These are phyloP conservation scores for Panaeolus cyanescens DNA, from an alignment of 768 basidiomycete species.

Conservation along the genomic window DNA sequence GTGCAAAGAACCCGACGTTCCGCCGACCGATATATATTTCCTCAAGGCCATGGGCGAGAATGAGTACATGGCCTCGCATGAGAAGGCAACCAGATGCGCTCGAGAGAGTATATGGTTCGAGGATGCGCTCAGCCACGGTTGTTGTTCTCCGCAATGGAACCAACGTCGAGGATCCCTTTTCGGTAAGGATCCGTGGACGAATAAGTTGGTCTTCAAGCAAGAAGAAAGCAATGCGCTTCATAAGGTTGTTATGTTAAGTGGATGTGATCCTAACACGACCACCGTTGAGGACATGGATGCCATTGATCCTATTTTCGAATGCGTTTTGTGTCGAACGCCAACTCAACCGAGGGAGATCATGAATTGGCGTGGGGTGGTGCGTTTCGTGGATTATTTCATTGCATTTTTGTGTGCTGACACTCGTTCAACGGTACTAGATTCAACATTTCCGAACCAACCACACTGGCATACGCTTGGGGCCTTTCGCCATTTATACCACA, in stretches of 20 bases:
- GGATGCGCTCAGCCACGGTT: not conserved
- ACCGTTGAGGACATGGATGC: conserved; percentile 25
- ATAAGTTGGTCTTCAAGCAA: not conserved
- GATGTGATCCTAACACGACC: conserved; percentile 22
- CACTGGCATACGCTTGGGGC: not conserved
- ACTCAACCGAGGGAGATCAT: not conserved
- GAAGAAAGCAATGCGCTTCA: not conserved
- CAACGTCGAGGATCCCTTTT: not conserved
- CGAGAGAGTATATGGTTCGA: not conserved
- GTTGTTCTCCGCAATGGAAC: not conserved
- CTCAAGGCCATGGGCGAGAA: not conserved
- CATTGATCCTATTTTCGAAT: conserved; percentile 24
- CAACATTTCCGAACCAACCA: not conserved
- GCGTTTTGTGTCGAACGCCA: conserved; percentile 5
- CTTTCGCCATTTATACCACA: not conserved
- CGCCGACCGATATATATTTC: not conserved
- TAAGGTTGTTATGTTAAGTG: conserved; percentile 5
- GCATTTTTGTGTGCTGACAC: not conserved
- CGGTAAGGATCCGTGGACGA: not conserved
- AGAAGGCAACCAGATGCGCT: not conserved
- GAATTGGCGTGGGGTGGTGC: not conserved
- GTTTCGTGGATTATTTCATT: not conserved
- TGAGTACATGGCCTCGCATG: not conserved
- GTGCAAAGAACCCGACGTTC: not conserved
- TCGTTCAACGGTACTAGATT: not conserved